Conservation (phyloP, 768 basidiomycete species). For the Lyophyllum semitale region DNA sequence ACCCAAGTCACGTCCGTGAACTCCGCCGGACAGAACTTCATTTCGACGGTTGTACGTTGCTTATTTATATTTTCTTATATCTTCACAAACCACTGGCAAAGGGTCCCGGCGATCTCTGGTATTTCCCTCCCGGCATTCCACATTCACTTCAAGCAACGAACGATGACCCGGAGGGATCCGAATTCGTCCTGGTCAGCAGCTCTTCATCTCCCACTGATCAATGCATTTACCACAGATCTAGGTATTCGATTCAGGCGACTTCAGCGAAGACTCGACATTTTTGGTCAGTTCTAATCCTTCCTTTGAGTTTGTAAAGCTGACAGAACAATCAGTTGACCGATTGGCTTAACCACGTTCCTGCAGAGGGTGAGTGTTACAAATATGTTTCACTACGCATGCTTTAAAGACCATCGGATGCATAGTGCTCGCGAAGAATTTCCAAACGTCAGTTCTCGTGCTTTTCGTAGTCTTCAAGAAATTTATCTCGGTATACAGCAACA, state of each 20-base stretch:
- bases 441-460: slow-evolving; percentile 25
- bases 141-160: slow-evolving; percentile 56
- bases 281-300: slow-evolving; percentile 29
- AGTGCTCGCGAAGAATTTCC: slow-evolving; percentile 58
- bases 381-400: not conserved
- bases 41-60: slow-evolving; percentile 47
- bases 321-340: slow-evolving; percentile 44
- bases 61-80: not conserved
- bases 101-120: slow-evolving; percentile 55
- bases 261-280: slow-evolving; percentile 56
- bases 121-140: slow-evolving; percentile 57
- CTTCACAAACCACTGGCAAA: slow-evolving; percentile 12
- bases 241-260: slow-evolving; percentile 53
- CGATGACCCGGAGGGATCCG: slow-evolving; percentile 46
- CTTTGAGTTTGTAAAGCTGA: not conserved
- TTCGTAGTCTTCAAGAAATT: not conserved
- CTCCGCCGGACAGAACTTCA: slow-evolving; percentile 46
- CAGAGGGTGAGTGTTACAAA: slow-evolving; percentile 35
- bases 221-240: slow-evolving; percentile 14
- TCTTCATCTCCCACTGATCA: not conserved
- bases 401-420: not conserved
- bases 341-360: slow-evolving; percentile 56
- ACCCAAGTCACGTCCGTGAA: slow-evolving; percentile 53
- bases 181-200: slow-evolving; percentile 49
- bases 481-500: slow-evolving; percentile 18